These are phyloP conservation scores for Monosporascus sp. DNA, from an alignment of 2,329 filamentous ascomycete genomes.

Conservation along the genomic window DNA sequence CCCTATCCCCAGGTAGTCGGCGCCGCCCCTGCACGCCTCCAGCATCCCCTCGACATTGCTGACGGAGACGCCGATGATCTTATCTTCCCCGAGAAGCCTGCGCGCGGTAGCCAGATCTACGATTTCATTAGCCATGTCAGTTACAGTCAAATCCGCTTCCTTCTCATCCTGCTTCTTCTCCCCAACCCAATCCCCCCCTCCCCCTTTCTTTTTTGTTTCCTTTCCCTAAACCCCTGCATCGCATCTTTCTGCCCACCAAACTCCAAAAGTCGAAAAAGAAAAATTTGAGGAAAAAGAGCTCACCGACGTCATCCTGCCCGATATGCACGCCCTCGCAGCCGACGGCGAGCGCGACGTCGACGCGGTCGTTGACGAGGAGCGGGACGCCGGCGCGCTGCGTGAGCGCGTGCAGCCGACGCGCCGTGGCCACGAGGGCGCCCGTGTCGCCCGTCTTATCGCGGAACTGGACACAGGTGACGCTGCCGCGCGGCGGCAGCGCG, in stretches of 20 bases:
- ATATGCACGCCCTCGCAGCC: slow-evolving; percentile 91
- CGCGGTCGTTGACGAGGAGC: slow-evolving; percentile 86
- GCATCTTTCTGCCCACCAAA: too few relatives aligned
- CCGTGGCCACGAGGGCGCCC: slow-evolving; percentile 63
- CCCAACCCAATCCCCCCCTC: too few relatives aligned
- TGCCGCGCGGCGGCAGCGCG: slow-evolving; percentile 59
- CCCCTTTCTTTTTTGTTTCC: too few relatives aligned
- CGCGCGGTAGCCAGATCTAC: slow-evolving; percentile 62
- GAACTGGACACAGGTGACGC: slow-evolving; percentile 84
- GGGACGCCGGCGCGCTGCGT: slow-evolving; percentile 67
- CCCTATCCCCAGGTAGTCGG: slow-evolving; percentile 86
- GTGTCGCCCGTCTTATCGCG: slow-evolving; percentile 83
- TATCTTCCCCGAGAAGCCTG: slow-evolving; percentile 64
- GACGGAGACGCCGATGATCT: slow-evolving; percentile 88
- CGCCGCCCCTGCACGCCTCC: slow-evolving; percentile 67
- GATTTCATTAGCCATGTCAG: slow-evolving; percentile 1
- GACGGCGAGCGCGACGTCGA: slow-evolving; percentile 82
- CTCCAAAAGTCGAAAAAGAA: background rate
- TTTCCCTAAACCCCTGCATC: too few relatives aligned
- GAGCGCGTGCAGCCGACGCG: slow-evolving; percentile 64
- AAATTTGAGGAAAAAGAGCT: slow-evolving; percentile 21
- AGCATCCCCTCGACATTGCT: slow-evolving; percentile 69
- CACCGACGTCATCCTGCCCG: slow-evolving; percentile 89
- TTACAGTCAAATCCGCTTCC: background rate
- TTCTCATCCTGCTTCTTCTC: too few relatives aligned